Evolutionary conservation across 257 asterid species (phyloP).

Genomic region (Ligustrum vulgare): DNA sequence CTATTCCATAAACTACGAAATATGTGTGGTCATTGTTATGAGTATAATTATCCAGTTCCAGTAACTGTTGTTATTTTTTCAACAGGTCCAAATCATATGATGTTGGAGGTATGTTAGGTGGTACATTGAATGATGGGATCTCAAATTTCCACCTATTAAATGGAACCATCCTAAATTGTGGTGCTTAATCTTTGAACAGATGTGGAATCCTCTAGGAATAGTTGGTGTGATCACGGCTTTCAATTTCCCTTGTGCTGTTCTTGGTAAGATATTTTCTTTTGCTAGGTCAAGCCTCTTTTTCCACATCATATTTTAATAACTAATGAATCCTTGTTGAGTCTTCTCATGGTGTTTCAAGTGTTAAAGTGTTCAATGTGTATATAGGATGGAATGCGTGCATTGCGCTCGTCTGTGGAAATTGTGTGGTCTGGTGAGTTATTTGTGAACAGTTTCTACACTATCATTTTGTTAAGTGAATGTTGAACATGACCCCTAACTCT

Average conservation of each 20-base stretch:
- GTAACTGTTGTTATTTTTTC: slow-evolving; percentile 20
- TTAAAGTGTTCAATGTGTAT: slow-evolving; percentile 20
- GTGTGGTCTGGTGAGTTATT: slow-evolving; percentile 85
- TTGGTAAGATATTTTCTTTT: slow-evolving; percentile 55
- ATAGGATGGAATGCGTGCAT: slow-evolving; percentile 99
- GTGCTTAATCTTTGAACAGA: slow-evolving; percentile 45
- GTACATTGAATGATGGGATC: slow-evolving; percentile 18
- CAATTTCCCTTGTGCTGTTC: slow-evolving; percentile 98
- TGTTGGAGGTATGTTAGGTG: slow-evolving; percentile 82
- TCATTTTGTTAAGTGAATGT: not conserved
- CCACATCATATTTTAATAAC: not conserved
- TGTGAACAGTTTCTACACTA: not conserved
- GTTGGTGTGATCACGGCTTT: slow-evolving; percentile 97
- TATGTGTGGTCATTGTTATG: slow-evolving; percentile 1
- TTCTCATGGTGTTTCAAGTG: not conserved
- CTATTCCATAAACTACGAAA: not conserved
- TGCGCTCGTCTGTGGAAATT: slow-evolving; percentile 95
- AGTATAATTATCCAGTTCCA: slow-evolving; percentile 14
- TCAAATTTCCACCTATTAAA: slow-evolving; percentile 4
- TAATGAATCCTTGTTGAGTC: not conserved
- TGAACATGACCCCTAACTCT: not conserved
- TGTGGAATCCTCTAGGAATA: slow-evolving; percentile 98
- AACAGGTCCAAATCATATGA: slow-evolving; percentile 96
- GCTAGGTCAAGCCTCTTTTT: not conserved
- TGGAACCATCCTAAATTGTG: slow-evolving; percentile 22